Evolutionary conservation across 106 monocot species (phyloP), one percentile per base, ranked within the genome.

Genomic region (Posidonia australis): DNA sequence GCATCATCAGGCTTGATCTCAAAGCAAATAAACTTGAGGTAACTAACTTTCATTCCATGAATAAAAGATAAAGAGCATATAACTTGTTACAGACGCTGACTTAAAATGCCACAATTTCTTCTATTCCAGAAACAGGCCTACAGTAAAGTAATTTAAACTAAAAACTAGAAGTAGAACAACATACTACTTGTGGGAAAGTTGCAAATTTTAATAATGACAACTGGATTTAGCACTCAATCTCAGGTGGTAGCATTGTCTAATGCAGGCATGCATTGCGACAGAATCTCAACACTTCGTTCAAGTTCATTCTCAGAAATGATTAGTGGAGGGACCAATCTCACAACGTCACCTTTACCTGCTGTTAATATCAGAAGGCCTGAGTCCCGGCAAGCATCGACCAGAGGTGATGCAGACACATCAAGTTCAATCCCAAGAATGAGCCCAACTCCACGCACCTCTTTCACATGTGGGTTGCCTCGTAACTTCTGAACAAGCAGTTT

Each of bases 261-360:
- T 16, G 64, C 81, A 42, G 72, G 84, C 76, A 96, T 64, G 55
- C 89, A 87, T 24, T 73, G 26, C 28, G 60, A 44, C 10, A 90
- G 17, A 63, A 86, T 60, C 10, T 90, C 82, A 54, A 75, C 82
- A 9, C 86, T 81, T n/a, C 66, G 63, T 41, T 84, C 83, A 10
- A 96, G 47, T 67, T 96, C 94, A 63, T 76, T 66, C 73, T 78
- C 77, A 0, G 93, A 84, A 56, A 94, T 86, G 24, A 89, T 80
- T 62, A 94, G 70, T 14, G 89, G 89, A 42, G 93, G 94, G 7
- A 90, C 94, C 1, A 96, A 60, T 58, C 94, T 70, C 19, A 96
- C 80, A 13, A 96, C 76, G 62, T 90, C 80, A 36, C 86, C 94
- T 22, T 90, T 86, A 9, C 94, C 94, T 20, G 90, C 90, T 0